These are phyloP conservation scores for Diaporthe citri DNA, from an alignment of 2,329 filamentous ascomycete genomes.

Conservation along the genomic window DNA sequence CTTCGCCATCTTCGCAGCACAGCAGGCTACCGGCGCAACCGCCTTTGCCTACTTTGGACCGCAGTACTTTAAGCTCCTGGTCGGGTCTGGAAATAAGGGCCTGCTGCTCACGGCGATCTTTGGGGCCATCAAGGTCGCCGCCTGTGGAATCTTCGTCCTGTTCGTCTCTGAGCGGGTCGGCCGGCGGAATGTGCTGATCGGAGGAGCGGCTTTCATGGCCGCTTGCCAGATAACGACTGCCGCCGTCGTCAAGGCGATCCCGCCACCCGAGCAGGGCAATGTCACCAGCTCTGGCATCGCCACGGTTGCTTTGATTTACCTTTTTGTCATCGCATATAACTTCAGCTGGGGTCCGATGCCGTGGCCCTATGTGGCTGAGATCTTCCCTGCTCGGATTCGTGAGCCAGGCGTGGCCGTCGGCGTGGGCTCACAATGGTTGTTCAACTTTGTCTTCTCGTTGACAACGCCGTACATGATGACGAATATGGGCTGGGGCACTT, in stretches of 20 bases:
- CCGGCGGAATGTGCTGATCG: constrained; percentile 55
- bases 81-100: constrained; percentile 57
- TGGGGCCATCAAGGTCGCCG: constrained; percentile 64
- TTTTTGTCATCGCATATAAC: constrained; percentile 66
- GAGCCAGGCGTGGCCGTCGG: constrained; percentile 60
- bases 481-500: constrained; percentile 60
- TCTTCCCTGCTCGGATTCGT: constrained; percentile 63
- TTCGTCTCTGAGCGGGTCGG: constrained; percentile 63
- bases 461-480: constrained; percentile 64
- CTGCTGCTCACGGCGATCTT: constrained; percentile 66
- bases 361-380: constrained; percentile 63
- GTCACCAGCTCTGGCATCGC: constrained; percentile 59
- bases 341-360: constrained; percentile 63
- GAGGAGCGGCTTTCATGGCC: constrained; percentile 59
- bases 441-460: constrained; percentile 62
- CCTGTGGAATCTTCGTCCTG: constrained; percentile 64
- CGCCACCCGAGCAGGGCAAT: constrained; percentile 46
- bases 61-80: constrained; percentile 66
- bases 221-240: constrained; percentile 59
- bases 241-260: constrained; percentile 56
- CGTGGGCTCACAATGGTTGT: constrained; percentile 61
- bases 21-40: constrained; percentile 66
- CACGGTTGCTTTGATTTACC: constrained; percentile 66
- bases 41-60: constrained; percentile 68
- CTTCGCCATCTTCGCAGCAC: constrained; percentile 61